phyloP scores from a whole-genome alignment of 495 filamentous ascomycete genomes.

The Durotheca rogersii region DNA sequence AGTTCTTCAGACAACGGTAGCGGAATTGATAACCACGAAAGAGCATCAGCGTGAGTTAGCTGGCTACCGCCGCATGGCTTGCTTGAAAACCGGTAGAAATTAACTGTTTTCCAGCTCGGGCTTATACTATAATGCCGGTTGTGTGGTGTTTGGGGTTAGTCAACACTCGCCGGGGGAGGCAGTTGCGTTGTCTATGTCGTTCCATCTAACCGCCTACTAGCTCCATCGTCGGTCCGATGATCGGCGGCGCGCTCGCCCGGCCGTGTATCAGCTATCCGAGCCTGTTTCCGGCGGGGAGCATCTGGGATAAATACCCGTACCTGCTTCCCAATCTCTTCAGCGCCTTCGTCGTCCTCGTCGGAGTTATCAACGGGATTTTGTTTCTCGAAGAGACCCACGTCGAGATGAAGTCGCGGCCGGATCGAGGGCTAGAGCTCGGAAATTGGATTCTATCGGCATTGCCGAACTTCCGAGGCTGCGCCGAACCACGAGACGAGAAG shows the following conservation, averaged over 20 bases:
- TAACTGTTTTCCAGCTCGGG: constrained; percentile 60
- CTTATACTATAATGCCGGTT: constrained; percentile 96
- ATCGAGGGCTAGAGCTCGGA: constrained; percentile 75
- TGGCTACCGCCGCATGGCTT: background rate
- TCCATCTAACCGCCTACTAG: constrained; percentile 35
- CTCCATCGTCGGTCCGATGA: constrained; percentile 80
- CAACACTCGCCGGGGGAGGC: too few relatives aligned
- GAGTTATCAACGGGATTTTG: constrained; percentile 78
- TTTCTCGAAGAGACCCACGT: constrained; percentile 96
- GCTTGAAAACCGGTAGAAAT: constrained; percentile 16
- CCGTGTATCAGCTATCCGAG: constrained; percentile 80
- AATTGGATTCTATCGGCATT: constrained; percentile 64
- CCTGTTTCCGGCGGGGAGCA: constrained; percentile 67
- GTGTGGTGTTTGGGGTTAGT: constrained; percentile 91
- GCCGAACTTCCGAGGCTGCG: constrained; percentile 36
- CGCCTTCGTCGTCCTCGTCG: constrained; percentile 70
- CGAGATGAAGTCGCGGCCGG: constrained; percentile 73
- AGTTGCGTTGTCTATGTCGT: background rate
- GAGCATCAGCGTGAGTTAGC: constrained; percentile 83
- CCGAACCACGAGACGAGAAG: constrained; percentile 31
- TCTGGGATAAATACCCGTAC: constrained; percentile 87
- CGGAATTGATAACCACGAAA: constrained; percentile 86
- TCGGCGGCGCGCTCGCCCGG: constrained; percentile 86
- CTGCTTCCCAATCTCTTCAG: constrained; percentile 93
- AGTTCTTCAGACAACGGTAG: constrained; percentile 91